Evolutionary conservation across 2,329 filamentous ascomycete genomes (phyloP).

Genomic region (Diaporthe caulivora): DNA sequence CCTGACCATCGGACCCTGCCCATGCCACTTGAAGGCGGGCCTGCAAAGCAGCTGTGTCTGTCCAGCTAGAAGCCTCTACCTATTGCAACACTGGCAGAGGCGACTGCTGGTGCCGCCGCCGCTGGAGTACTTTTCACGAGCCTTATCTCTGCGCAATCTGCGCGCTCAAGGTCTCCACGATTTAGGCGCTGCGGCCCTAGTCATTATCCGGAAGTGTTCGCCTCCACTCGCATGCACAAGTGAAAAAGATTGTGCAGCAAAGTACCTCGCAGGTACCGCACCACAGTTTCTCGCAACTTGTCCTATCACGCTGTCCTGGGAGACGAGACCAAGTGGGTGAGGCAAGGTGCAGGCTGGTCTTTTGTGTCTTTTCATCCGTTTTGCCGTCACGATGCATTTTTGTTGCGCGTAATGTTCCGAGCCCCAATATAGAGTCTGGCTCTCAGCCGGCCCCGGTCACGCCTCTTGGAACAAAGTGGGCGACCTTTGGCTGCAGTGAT

Average conservation of each 20-base stretch:
- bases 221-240: slow-evolving; percentile 36
- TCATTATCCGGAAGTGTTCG: slow-evolving; percentile 24
- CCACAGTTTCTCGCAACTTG: slow-evolving; percentile 11
- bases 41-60: slow-evolving; percentile 1
- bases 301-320: slow-evolving; percentile 15
- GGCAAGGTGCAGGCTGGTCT: slow-evolving; percentile 12
- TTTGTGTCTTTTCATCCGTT: slow-evolving; percentile 18
- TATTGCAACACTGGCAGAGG: neutral
- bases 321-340: slow-evolving; percentile 21
- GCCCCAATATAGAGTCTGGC: slow-evolving; percentile 20
- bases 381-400: slow-evolving; percentile 23
- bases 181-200: slow-evolving; percentile 31
- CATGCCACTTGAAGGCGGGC: neutral
- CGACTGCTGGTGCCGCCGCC: neutral
- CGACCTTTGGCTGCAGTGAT: slow-evolving; percentile 19
- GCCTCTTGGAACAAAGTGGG: slow-evolving; percentile 14
- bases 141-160: slow-evolving; percentile 23
- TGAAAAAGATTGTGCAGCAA: slow-evolving; percentile 31
- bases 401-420: slow-evolving; percentile 18
- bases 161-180: slow-evolving; percentile 15
- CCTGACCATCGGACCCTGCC: neutral
- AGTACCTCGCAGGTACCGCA: slow-evolving; percentile 34
- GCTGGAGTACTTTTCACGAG: slow-evolving; percentile 18
- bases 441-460: neutral
- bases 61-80: neutral